Evolutionary conservation across 192 early-diverging fungal species (phyloP).

Genomic region (Lunasporangiospora selenospora): DNA sequence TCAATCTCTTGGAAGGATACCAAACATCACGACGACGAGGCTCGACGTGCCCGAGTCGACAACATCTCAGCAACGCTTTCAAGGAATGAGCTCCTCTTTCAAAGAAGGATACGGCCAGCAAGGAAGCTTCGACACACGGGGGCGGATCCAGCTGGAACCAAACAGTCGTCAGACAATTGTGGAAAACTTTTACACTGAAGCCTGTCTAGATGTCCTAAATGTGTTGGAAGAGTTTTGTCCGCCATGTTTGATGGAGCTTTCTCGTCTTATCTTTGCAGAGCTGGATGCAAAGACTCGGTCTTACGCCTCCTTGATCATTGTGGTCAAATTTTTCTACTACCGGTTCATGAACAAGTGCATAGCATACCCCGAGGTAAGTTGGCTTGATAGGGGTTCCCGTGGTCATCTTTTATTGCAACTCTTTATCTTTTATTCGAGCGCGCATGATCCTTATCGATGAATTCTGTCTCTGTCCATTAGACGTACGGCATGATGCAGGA

Average conservation of each 20-base stretch:
- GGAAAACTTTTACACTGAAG: slow-evolving; percentile 38
- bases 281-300: slow-evolving; percentile 19
- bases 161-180: slow-evolving; percentile 28
- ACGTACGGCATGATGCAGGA: slow-evolving; percentile 51
- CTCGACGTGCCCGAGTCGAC: neutral
- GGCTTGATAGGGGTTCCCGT: neutral
- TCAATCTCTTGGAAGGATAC: slow-evolving; percentile 22
- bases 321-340: slow-evolving; percentile 52
- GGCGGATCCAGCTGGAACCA: neutral
- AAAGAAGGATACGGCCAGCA: neutral
- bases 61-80: neutral
- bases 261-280: slow-evolving; percentile 23
- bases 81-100: neutral
- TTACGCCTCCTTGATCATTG: slow-evolving; percentile 44
- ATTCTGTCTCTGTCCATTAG: slow-evolving; percentile 5
- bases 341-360: slow-evolving; percentile 50
- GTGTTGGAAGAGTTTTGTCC: slow-evolving; percentile 45
- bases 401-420: neutral
- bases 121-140: neutral
- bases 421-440: neutral
- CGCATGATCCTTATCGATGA: neutral
- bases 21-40: slow-evolving; percentile 22
- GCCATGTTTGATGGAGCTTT: slow-evolving; percentile 38
- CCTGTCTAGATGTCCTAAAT: slow-evolving; percentile 45
- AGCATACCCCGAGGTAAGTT: slow-evolving; percentile 45